phyloP scores from a whole-genome alignment of 257 asterid species.

The Salvia splendens region DNA sequence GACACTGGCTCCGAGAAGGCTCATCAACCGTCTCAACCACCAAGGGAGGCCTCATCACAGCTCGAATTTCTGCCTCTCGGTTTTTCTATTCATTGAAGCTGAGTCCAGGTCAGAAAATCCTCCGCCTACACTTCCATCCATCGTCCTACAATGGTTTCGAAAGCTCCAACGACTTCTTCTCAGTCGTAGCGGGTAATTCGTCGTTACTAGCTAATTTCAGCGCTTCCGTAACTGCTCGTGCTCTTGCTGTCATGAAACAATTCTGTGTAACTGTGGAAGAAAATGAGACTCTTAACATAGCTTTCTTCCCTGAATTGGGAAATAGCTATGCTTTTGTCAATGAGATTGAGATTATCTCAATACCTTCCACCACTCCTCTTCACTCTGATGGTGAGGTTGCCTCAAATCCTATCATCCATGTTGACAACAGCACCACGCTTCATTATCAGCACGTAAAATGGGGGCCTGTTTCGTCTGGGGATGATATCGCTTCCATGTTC shows the following conservation, averaged over 20 bases:
- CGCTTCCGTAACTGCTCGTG: slow-evolving; percentile 46
- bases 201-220: slow-evolving; percentile 47
- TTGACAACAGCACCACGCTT: slow-evolving; percentile 59
- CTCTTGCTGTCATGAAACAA: slow-evolving; percentile 48
- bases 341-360: slow-evolving; percentile 51
- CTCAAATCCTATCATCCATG: slow-evolving; percentile 48
- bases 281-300: slow-evolving; percentile 36
- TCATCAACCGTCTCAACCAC: slow-evolving; percentile 29
- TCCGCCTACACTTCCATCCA: slow-evolving; percentile 54
- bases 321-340: slow-evolving; percentile 49
- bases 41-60: neutral
- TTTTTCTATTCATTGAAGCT: slow-evolving; percentile 45
- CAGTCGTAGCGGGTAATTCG: slow-evolving; percentile 45
- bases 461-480: slow-evolving; percentile 23
- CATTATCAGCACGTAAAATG: slow-evolving; percentile 46
- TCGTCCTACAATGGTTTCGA: slow-evolving; percentile 31
- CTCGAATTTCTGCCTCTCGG: slow-evolving; percentile 44
- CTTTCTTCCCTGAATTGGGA: slow-evolving; percentile 41
- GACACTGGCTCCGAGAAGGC: slow-evolving; percentile 36
- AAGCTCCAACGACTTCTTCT: slow-evolving; percentile 36
- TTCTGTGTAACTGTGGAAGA: slow-evolving; percentile 45
- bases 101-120: slow-evolving; percentile 48
- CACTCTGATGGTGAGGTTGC: slow-evolving; percentile 37
- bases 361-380: slow-evolving; percentile 44
- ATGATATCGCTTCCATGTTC: slow-evolving; percentile 39